Evolutionary conservation across 2,329 filamentous ascomycete species (phyloP).

Genomic region (Fusarium oxysporum): DNA sequence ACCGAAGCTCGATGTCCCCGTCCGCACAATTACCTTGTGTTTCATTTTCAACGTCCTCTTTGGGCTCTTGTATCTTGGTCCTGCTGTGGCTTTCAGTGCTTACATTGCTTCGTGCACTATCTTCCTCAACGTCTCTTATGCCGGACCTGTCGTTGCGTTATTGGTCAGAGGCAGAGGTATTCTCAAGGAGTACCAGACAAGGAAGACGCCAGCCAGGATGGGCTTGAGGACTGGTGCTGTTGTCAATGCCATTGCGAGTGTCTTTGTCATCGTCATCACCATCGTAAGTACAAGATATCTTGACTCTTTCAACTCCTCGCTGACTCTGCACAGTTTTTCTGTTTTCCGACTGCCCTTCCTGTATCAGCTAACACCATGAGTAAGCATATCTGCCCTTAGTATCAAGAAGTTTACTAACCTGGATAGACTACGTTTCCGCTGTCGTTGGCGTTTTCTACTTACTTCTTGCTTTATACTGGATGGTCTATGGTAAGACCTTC

Average conservation of each 20-base stretch:
- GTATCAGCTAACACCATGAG: slow-evolving; percentile 18
- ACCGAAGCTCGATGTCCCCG: slow-evolving; percentile 21
- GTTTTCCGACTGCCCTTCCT: slow-evolving; percentile 2
- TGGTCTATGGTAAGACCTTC: neutral
- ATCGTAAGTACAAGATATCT: neutral
- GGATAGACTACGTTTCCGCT: neutral
- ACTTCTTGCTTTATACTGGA: neutral
- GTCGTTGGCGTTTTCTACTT: slow-evolving; percentile 10
- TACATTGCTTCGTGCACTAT: slow-evolving; percentile 37
- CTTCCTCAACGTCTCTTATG: slow-evolving; percentile 34
- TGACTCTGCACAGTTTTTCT: slow-evolving; percentile 5
- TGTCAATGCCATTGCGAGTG: neutral
- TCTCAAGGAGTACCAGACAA: slow-evolving; percentile 5
- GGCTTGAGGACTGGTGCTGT: neutral
- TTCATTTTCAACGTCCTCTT: slow-evolving; percentile 34
- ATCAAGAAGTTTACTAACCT: fast-evolving
- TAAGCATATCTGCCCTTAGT: fast-evolving
- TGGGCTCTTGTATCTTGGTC: slow-evolving; percentile 31
- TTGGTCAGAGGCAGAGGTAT: slow-evolving; percentile 10
- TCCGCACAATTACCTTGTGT: slow-evolving; percentile 21
- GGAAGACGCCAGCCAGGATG: slow-evolving; percentile 11
- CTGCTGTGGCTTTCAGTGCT: slow-evolving; percentile 32
- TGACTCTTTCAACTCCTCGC: fast-evolving
- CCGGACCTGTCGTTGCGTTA: slow-evolving; percentile 25
- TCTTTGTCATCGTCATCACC: slow-evolving; percentile 5